phyloP scores from a whole-genome alignment of 1,284 basidiomycete genomes.

The Heterobasidion irregulare region DNA sequence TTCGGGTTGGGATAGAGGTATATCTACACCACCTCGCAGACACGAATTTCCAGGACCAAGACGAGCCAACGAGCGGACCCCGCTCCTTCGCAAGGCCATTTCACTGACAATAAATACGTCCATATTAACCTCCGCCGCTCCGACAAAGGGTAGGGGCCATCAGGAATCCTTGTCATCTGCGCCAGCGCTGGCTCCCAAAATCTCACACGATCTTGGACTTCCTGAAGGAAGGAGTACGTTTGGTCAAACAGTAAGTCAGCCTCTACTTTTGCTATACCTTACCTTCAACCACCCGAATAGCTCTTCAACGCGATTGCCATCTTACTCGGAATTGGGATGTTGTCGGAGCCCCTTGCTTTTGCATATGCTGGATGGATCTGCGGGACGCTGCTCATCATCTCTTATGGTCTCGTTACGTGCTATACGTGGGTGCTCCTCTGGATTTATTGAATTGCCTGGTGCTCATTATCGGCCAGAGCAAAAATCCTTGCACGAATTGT shows the following conservation, averaged over 20 bases:
- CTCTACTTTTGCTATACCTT: neutral
- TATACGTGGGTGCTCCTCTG: slow-evolving; percentile 61
- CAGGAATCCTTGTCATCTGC: no score
- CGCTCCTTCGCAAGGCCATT: slow-evolving; percentile 25
- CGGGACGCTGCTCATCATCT: slow-evolving; percentile 67
- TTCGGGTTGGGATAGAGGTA: neutral
- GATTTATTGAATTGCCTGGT: neutral
- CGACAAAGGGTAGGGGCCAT: no score
- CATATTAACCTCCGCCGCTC: no score
- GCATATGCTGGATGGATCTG: slow-evolving; percentile 82
- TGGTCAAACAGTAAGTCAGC: slow-evolving; percentile 66
- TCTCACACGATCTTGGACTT: neutral
- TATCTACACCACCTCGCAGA: neutral
- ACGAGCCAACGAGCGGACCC: slow-evolving; percentile 21
- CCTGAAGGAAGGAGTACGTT: slow-evolving; percentile 61
- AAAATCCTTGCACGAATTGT: slow-evolving; percentile 80
- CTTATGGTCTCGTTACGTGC: slow-evolving; percentile 77
- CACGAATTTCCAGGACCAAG: slow-evolving; percentile 11
- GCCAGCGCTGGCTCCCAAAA: no score
- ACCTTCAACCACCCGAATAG: slow-evolving; percentile 25
- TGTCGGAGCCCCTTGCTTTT: slow-evolving; percentile 85
- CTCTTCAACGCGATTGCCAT: slow-evolving; percentile 90
- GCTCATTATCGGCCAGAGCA: slow-evolving; percentile 41
- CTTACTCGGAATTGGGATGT: slow-evolving; percentile 82
- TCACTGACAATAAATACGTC: slow-evolving; percentile 9